A percentile compares a stretch with the other conserved stretches of the same genome.
phyloP scores from a whole-genome alignment of 2,329 filamentous ascomycete genomes.

The Zalaria sp. region DNA sequence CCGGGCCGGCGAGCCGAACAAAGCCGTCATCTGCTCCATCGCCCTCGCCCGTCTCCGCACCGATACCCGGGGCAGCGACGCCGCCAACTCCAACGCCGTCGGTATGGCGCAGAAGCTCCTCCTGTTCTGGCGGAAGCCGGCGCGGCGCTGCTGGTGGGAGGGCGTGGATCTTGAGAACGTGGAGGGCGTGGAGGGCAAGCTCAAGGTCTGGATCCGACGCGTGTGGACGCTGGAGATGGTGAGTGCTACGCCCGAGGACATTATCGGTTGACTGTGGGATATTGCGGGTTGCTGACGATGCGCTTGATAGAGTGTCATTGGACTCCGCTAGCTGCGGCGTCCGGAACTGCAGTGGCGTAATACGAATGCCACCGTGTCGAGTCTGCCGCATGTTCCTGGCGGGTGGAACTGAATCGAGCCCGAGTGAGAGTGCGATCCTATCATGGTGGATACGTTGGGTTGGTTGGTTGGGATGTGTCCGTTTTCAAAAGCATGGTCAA shows the following conservation, averaged over 20 bases:
- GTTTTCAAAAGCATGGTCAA: too few species aligned
- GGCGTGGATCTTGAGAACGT: conserved; percentile 83
- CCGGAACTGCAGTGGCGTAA: too few species aligned
- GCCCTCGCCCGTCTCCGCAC: conserved; percentile 85
- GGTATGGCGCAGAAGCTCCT: conserved; percentile 98
- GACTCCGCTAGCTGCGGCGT: neutral
- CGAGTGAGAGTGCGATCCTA: too few species aligned
- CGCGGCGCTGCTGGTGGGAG: conserved; percentile 97
- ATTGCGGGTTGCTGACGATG: neutral
- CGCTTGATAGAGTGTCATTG: neutral
- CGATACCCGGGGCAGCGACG: conserved; percentile 49
- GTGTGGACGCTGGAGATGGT: conserved; percentile 98
- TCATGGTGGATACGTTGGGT: too few species aligned
- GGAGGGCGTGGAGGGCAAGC: conserved; percentile 75
- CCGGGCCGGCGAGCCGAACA: conserved; percentile 92
- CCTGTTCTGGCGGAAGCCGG: conserved; percentile 95
- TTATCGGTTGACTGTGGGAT: neutral
- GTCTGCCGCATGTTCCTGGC: too few species aligned
- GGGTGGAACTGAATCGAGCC: too few species aligned
- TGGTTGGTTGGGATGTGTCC: too few species aligned
- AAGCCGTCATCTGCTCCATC: conserved; percentile 94
- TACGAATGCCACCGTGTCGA: too few species aligned
- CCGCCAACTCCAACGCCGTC: conserved; percentile 62
- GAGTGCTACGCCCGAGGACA: conserved; percentile 13
- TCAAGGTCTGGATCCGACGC: conserved; percentile 96